phyloP scores from a whole-genome alignment of 2,329 filamentous ascomycete genomes.

The Cryphonectria naterciae region DNA sequence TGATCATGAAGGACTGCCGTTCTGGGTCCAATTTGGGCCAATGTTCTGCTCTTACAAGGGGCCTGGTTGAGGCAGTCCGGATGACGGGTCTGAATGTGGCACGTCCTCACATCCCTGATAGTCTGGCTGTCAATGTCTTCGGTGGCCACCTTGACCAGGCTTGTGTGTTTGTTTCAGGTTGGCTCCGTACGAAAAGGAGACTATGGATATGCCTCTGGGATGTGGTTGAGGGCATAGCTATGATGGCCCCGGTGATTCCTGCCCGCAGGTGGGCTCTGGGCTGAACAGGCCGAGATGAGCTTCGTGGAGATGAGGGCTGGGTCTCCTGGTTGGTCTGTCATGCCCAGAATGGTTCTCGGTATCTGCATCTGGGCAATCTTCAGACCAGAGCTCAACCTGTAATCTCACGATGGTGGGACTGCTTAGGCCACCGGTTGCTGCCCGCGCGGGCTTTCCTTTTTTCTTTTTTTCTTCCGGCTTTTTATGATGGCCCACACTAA shows the following conservation, averaged over 20 bases:
- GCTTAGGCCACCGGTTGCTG: constrained; percentile 10
- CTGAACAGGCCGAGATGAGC: constrained; percentile 6
- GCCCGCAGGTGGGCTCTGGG: not conserved
- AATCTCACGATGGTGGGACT: constrained; percentile 31
- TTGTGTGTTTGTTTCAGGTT: constrained; percentile 24
- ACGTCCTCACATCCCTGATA: constrained; percentile 17
- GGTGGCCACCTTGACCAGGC: constrained; percentile 13
- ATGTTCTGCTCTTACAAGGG: constrained; percentile 9
- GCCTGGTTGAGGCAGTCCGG: not conserved
- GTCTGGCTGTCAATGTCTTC: constrained; percentile 10
- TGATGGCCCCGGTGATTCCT: not conserved
- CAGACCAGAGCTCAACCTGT: constrained; percentile 23
- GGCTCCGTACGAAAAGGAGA: constrained; percentile 3
- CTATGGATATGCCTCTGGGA: not conserved
- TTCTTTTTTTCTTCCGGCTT: not conserved
- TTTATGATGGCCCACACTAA: constrained; percentile 24
- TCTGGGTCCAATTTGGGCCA: constrained; percentile 15
- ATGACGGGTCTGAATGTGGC: constrained; percentile 19
- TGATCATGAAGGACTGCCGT: constrained; percentile 23
- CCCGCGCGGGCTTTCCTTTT: constrained; percentile 6
- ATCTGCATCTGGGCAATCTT: constrained; percentile 27
- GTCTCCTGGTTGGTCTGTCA: not conserved
- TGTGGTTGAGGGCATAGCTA: not conserved
- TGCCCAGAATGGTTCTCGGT: constrained; percentile 23
- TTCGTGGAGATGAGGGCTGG: constrained; percentile 7